These are phyloP conservation scores for Macrophomina phaseolina DNA, from an alignment of 2,329 filamentous ascomycete species.

Conservation along the genomic window DNA sequence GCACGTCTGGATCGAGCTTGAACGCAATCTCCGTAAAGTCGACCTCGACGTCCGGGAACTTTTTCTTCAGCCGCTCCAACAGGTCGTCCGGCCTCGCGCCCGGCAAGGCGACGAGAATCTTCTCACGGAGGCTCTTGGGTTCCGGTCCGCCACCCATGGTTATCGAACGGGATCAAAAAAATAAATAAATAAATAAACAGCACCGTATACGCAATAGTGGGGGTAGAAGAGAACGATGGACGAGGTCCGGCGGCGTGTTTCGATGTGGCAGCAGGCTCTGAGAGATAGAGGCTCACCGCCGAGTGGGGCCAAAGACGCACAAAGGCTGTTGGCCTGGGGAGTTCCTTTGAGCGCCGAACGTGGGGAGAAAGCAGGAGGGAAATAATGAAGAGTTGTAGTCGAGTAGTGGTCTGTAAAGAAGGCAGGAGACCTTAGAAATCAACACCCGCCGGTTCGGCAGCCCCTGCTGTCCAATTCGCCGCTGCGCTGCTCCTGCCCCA, in stretches of 20 bases:
- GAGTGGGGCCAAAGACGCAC: no score
- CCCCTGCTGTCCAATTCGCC: not conserved
- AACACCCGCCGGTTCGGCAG: not conserved
- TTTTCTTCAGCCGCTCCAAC: conserved; percentile 37
- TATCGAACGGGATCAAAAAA: not conserved
- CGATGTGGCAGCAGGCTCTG: no score
- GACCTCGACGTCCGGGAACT: conserved; percentile 41
- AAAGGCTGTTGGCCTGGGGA: no score
- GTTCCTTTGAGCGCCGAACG: not conserved
- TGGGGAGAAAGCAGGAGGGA: not conserved
- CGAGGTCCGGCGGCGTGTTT: no score
- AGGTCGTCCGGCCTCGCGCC: conserved; percentile 40
- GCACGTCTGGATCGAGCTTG: not conserved
- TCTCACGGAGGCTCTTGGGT: conserved; percentile 40
- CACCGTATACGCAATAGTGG: not conserved
- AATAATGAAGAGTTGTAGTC: not conserved
- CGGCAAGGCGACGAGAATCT: conserved; percentile 51
- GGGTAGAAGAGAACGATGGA: not conserved
- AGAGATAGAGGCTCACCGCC: no score
- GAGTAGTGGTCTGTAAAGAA: not conserved
- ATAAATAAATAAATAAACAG: no score
- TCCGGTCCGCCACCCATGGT: conserved; percentile 52
- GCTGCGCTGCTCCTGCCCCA: not conserved
- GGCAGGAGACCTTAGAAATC: conserved; percentile 11
- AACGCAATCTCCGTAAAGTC: conserved; percentile 31